phyloP scores from a whole-genome alignment of 2,329 filamentous ascomycete species.

The Ophiostoma montium region DNA sequence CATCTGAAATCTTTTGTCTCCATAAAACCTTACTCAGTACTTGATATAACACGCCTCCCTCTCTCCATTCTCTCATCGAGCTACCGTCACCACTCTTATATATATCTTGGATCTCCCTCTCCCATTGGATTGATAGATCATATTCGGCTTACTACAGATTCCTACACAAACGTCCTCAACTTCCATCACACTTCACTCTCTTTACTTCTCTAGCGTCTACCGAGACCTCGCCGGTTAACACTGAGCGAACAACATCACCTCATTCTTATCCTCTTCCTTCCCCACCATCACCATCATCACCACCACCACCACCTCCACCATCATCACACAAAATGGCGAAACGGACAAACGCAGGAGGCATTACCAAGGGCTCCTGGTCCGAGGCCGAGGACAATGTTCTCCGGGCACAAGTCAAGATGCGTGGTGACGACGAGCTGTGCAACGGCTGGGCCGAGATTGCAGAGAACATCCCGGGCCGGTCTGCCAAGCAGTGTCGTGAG shows the following conservation, averaged over 20 bases:
- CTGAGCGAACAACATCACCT: too few species aligned
- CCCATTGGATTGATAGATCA: too few species aligned
- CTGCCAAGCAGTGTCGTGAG: conserved; percentile 90
- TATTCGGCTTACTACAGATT: too few species aligned
- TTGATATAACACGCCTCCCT: conserved; percentile 5
- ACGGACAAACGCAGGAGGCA: background rate
- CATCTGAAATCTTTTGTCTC: conserved; percentile 4
- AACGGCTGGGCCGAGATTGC: conserved; percentile 67
- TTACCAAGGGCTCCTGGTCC: conserved; percentile 50
- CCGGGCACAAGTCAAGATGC: conserved; percentile 49
- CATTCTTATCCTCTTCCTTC: background rate
- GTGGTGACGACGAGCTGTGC: conserved; percentile 46
- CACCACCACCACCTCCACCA: background rate
- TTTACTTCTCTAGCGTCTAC: background rate
- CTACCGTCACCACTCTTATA: background rate
- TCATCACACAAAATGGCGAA: background rate
- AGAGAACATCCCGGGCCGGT: conserved; percentile 57
- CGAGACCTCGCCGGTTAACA: too few species aligned
- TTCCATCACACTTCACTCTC: background rate
- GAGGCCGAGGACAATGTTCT: conserved; percentile 55
- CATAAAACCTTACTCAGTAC: conserved; percentile 7
- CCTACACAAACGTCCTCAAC: too few species aligned
- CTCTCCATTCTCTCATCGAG: background rate
- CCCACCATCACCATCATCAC: too few species aligned
- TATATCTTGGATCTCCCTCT: too few species aligned